Percentiles rank a stretch among this genome's conserved stretches.
phyloP scores from a whole-genome alignment of 805 yeast genomes.

The Saturnispora sekii region DNA sequence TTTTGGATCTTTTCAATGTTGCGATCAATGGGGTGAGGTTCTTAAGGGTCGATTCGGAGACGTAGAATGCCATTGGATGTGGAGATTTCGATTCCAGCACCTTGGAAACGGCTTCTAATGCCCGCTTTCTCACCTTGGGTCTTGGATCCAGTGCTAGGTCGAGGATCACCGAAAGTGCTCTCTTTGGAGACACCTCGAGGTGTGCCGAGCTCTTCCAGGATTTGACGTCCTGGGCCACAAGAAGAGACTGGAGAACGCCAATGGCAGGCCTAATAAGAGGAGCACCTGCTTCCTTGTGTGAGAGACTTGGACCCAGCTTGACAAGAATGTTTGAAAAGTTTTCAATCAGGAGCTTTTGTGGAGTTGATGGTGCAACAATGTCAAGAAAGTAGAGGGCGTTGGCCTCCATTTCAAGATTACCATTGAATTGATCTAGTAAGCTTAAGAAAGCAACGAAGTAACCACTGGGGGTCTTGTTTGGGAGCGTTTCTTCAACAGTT shows the following conservation, averaged over 20 bases:
- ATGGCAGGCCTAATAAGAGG: conserved; percentile 74
- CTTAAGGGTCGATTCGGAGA: conserved; percentile 60
- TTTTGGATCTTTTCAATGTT: conserved; percentile 26
- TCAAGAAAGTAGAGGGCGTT: conserved; percentile 77
- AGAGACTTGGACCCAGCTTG: conserved; percentile 71
- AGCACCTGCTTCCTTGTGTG: conserved; percentile 62
- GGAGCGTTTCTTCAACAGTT: conserved; percentile 81
- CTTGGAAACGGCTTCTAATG: conserved; percentile 73
- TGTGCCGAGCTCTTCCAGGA: conserved; percentile 59
- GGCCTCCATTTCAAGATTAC: conserved; percentile 33
- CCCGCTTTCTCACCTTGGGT: conserved; percentile 93
- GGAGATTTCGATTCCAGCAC: conserved; percentile 51
- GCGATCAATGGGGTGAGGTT: conserved; percentile 40
- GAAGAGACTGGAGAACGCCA: conserved; percentile 73
- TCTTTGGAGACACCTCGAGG: conserved; percentile 55
- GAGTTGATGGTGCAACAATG: conserved; percentile 63
- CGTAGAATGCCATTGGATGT: conserved; percentile 59
- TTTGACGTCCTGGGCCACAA: conserved; percentile 68
- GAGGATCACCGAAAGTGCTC: conserved; percentile 71
- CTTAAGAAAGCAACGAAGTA: conserved; percentile 81
- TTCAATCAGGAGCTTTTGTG: conserved; percentile 56
- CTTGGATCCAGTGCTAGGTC: conserved; percentile 78
- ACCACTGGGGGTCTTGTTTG: conserved; percentile 58
- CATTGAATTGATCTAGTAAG: conserved; percentile 58
- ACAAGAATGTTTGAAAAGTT: conserved; percentile 72